Conservation (phyloP, 2,329 filamentous ascomycete species). For the Beauveria sp. region DNA sequence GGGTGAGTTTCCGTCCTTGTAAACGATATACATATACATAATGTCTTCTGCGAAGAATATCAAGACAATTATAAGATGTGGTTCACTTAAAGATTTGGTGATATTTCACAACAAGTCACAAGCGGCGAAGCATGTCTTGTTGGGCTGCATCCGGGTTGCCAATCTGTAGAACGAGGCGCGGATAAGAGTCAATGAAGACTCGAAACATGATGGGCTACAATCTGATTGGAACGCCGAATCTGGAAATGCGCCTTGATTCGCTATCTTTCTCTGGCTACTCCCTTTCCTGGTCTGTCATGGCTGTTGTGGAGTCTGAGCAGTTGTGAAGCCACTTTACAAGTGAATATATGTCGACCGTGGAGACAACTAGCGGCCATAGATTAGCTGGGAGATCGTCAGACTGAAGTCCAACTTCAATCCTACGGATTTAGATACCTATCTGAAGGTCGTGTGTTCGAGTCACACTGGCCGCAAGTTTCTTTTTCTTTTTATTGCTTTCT, state of each 20-base stretch:
- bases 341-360: neutral
- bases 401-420: neutral
- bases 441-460: conserved; percentile 1
- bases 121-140: no score
- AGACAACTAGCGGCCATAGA: neutral
- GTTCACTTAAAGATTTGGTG: no score
- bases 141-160: no score
- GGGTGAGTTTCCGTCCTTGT: no score
- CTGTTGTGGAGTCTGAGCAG: neutral
- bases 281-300: neutral
- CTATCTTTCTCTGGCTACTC: neutral
- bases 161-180: no score
- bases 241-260: neutral
- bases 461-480: neutral
- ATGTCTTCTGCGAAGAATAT: no score
- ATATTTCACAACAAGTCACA: no score
- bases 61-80: no score
- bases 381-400: conserved; percentile 1
- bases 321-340: neutral
- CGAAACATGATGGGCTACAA: no score
- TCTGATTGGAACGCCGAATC: no score
- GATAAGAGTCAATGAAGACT: no score
- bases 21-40: no score
- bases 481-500: neutral
- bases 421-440: neutral